Evolutionary conservation across 345 rosid species (phyloP), one percentile per base, ranked within the genome.

Genomic region (Salix viminalis): DNA sequence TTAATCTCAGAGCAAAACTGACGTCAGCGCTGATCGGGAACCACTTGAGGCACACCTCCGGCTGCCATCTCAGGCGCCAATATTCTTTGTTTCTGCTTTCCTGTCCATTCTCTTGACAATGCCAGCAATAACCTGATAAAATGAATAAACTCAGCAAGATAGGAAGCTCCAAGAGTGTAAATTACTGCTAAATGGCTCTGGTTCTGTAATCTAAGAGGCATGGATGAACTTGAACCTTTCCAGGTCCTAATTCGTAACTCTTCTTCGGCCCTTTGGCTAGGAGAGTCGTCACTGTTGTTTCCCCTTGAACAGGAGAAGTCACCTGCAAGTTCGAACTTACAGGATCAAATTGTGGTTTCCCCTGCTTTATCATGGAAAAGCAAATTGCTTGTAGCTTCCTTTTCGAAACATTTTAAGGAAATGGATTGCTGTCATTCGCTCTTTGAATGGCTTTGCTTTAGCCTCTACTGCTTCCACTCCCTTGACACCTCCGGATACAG

Each of bases 281-380:
- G 71, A 96, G 92, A 72, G 94, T 88, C 80, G 85, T 94, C 44
- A 96, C 87, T 48, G 99, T 91, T 42, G 92, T 91, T 88, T 96
- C 99, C 99, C 99, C 92, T 81, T 92, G 98, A 78, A 96, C 99
- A n/a, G 97, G 98, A 77, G 97, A 94, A 44, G 97, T 94, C 72
- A 90, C 99, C 99, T 96, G 83, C n/a, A 18, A 48, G 68, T 69
- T 61, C 13, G 23, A 78, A 13, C n/a, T 28, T 62, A n/a, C 4
- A 2, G 4, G 54, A 37, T 44, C 75, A 42, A 30, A 70, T 74
- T 69, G 66, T 4, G 21, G 32, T 30, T 70, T 71, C 28, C 26
- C 10, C 6, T 32, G 18, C 70, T 67, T 36, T 16, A 26, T 36
- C 1, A 24, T 21, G 24, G n/a, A 44, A 18, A 67, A 71, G 70